These are phyloP conservation scores for Protostelium mycophagum DNA, from an alignment of 78 protist species.

Conservation along the genomic window DNA sequence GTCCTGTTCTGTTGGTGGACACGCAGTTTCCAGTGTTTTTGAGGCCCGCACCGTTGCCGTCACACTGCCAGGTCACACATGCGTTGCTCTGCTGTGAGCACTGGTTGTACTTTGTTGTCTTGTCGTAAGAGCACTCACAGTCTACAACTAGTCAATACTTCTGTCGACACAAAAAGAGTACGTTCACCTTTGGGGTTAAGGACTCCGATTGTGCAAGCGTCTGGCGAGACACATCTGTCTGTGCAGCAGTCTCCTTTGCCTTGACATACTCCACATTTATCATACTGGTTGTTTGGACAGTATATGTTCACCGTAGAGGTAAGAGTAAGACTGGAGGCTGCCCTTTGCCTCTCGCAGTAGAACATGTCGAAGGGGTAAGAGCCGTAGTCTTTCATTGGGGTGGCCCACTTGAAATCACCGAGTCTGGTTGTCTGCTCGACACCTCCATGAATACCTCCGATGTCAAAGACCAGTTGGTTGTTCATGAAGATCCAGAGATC, in stretches of 20 bases:
- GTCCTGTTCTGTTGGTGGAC: too few species aligned
- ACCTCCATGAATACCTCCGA: slow-evolving; percentile 16
- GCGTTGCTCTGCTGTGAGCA: too few species aligned
- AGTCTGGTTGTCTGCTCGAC: neutral
- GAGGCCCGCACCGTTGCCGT: too few species aligned
- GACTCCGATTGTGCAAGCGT: neutral
- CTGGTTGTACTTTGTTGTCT: too few species aligned
- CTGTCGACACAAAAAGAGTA: too few species aligned
- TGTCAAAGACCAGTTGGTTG: slow-evolving; percentile 23
- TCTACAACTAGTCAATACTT: too few species aligned
- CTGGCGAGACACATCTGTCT: neutral
- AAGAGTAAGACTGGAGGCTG: slow-evolving; percentile 7
- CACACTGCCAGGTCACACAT: too few species aligned
- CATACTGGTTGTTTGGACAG: neutral
- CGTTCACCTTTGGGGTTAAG: neutral
- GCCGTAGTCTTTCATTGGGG: neutral
- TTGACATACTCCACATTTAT: slow-evolving; percentile 15
- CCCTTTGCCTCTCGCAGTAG: slow-evolving; percentile 45
- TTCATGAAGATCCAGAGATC: slow-evolving; percentile 43
- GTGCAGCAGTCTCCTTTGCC: neutral
- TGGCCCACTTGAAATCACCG: neutral
- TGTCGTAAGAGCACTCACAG: too few species aligned
- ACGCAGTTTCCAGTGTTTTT: too few species aligned
- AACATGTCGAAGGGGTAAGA: slow-evolving; percentile 42
- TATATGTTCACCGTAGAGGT: slow-evolving; percentile 5